Percentiles rank a stretch among this genome's conserved stretches.
phyloP scores from a whole-genome alignment of 2,329 filamentous ascomycete genomes.

The Cladobotryum protrusum region DNA sequence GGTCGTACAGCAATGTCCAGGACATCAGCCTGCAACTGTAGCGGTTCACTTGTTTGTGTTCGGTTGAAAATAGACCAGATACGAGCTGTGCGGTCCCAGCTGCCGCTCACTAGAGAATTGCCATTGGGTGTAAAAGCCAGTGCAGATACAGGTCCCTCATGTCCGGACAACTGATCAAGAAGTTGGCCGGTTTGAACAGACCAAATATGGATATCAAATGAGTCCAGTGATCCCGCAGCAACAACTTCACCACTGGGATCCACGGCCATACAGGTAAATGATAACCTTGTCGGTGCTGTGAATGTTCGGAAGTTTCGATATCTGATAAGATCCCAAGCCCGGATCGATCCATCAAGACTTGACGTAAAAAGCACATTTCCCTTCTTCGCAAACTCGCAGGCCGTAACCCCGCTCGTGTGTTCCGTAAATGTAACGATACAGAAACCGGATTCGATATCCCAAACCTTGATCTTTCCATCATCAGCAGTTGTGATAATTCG shows the following conservation, averaged over 20 bases:
- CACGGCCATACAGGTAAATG: constrained; percentile 92
- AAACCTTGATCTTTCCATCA: constrained; percentile 97
- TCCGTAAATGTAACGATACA: constrained; percentile 98
- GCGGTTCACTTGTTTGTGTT: constrained; percentile 88
- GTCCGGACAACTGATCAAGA: constrained; percentile 81
- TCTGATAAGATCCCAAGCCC: constrained; percentile 92
- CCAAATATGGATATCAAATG: constrained; percentile 97
- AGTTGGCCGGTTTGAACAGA: constrained; percentile 96
- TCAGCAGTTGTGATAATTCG: constrained; percentile 90
- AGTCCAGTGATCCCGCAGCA: constrained; percentile 89
- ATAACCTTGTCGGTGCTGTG: constrained; percentile 83
- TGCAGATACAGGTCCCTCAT: constrained; percentile 88
- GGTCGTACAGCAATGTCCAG: constrained; percentile 80
- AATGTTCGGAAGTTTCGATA: constrained; percentile 98
- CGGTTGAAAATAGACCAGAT: constrained; percentile 94
- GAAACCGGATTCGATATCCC: constrained; percentile 94
- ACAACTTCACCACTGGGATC: constrained; percentile 96
- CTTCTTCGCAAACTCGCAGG: constrained; percentile 89
- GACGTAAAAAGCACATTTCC: constrained; percentile 95
- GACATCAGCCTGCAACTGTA: constrained; percentile 88
- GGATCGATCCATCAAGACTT: constrained; percentile 86
- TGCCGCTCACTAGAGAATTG: constrained; percentile 77
- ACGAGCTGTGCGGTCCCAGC: constrained; percentile 92
- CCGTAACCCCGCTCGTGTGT: constrained; percentile 88
- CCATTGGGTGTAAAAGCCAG: constrained; percentile 87